Evolutionary conservation across 1,284 basidiomycete genomes (phyloP).

Genomic region (Macrocybe sp.): DNA sequence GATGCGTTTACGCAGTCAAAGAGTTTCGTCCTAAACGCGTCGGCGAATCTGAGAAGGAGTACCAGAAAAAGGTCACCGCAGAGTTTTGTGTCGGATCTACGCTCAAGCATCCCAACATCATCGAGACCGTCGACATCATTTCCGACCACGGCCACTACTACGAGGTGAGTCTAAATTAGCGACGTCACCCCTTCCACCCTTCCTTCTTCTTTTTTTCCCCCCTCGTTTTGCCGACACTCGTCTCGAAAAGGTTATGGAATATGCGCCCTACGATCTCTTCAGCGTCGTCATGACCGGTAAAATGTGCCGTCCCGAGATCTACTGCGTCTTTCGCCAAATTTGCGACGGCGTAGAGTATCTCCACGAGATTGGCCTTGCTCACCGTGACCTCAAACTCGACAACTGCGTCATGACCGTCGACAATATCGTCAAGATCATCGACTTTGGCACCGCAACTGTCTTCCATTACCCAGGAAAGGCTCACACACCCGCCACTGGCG

Average conservation of each 20-base stretch:
- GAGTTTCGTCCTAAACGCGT: conserved; percentile 89
- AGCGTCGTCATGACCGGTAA: conserved; percentile 99
- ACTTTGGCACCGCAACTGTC: conserved; percentile 98
- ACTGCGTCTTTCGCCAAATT: conserved; percentile 99
- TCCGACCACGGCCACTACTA: conserved; percentile 98
- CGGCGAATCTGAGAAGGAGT: conserved; percentile 93
- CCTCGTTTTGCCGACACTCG: neutral
- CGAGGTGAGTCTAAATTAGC: conserved; percentile 56
- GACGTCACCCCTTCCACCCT: no score
- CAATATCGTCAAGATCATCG: conserved; percentile 98
- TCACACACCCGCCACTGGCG: conserved; percentile 75
- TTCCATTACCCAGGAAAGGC: conserved; percentile 95
- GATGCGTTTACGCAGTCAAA: conserved; percentile 91
- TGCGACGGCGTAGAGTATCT: conserved; percentile 98
- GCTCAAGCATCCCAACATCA: conserved; percentile 94
- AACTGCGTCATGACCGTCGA: conserved; percentile 97
- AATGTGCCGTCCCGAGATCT: conserved; percentile 97
- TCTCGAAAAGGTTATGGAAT: conserved; percentile 88
- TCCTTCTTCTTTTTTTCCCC: no score
- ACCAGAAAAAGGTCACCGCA: conserved; percentile 97
- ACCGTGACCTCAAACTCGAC: conserved; percentile 98
- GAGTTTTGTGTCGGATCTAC: conserved; percentile 98
- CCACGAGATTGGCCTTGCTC: conserved; percentile 95
- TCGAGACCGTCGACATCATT: conserved; percentile 98
- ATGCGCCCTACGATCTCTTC: conserved; percentile 97